phyloP scores from a whole-genome alignment of 1,284 basidiomycete genomes.

The Anthracocystis setariae region DNA sequence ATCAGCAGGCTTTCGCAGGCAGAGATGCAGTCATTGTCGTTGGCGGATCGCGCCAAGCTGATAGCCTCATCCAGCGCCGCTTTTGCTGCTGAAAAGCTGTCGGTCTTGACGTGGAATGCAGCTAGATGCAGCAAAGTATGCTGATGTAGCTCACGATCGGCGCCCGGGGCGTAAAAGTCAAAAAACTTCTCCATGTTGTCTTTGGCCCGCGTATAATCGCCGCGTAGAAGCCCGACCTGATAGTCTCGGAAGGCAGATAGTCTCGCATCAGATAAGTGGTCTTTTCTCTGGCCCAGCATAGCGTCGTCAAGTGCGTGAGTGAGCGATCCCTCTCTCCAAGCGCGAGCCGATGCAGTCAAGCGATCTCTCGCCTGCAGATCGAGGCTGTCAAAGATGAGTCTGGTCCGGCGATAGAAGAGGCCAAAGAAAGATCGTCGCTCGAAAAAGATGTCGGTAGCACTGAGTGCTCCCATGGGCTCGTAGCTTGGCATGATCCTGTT shows the following conservation, averaged over 20 bases:
- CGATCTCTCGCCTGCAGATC: constrained; percentile 39
- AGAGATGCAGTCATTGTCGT: constrained; percentile 43
- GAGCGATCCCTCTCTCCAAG: constrained; percentile 24
- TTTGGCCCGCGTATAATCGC: constrained; percentile 41
- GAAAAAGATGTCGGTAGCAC: constrained; percentile 35
- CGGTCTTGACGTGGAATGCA: constrained; percentile 34
- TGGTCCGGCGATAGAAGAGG: constrained; percentile 43
- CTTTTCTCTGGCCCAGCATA: not conserved
- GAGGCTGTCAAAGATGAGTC: constrained; percentile 45
- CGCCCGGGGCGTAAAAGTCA: constrained; percentile 47
- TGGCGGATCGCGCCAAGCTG: constrained; percentile 42
- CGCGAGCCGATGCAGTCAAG: constrained; percentile 21
- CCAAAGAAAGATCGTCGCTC: constrained; percentile 51
- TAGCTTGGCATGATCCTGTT: constrained; percentile 43
- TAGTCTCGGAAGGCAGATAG: constrained; percentile 34
- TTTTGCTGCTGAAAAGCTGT: constrained; percentile 37
- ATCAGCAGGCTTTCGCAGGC: constrained; percentile 45
- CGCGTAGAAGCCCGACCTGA: constrained; percentile 38
- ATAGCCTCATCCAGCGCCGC: constrained; percentile 45
- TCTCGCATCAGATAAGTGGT: constrained; percentile 17
- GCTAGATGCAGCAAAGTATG: constrained; percentile 45
- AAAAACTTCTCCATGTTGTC: constrained; percentile 51
- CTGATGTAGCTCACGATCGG: constrained; percentile 52
- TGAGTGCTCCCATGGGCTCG: constrained; percentile 38
- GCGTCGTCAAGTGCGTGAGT: not conserved